Evolutionary conservation across 805 yeast genomes (phyloP).

Genomic region (Priceomyces melissophilus): DNA sequence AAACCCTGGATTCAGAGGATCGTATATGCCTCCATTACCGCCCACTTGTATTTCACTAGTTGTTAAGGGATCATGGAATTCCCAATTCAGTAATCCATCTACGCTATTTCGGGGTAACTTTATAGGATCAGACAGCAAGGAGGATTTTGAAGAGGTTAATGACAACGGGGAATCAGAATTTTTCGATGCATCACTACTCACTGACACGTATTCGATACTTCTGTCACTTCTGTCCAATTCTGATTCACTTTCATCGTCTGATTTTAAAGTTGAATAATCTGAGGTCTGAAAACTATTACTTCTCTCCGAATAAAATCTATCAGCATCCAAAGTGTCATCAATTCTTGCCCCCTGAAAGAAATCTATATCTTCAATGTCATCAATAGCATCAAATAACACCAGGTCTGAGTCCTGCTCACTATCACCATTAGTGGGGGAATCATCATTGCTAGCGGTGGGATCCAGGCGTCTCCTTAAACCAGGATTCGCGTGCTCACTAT

Average conservation of each 20-base stretch:
- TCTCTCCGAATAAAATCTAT: conserved; percentile 18
- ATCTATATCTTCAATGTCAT: conserved; percentile 15
- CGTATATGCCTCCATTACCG: conserved; percentile 12
- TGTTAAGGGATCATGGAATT: conserved; percentile 19
- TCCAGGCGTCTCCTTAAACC: conserved; percentile 3
- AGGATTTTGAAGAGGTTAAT: neutral
- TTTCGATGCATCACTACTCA: conserved; percentile 10
- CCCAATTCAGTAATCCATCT: conserved; percentile 30
- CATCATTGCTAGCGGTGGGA: conserved; percentile 3
- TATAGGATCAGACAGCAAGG: neutral
- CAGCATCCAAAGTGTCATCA: conserved; percentile 20
- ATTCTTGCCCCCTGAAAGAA: conserved; percentile 14
- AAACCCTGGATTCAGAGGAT: conserved; percentile 10
- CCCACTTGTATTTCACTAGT: conserved; percentile 8
- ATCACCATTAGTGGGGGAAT: conserved; percentile 1
- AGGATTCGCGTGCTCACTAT: neutral
- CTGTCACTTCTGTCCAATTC: conserved; percentile 4
- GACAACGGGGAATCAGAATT: conserved; percentile 6
- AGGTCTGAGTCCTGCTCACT: conserved; percentile 6
- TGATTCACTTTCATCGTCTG: conserved; percentile 4
- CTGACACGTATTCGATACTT: conserved; percentile 10
- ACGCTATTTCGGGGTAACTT: conserved; percentile 23
- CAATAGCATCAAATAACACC: conserved; percentile 36
- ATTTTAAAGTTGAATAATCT: neutral
- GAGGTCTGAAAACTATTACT: conserved; percentile 16